phyloP scores from a whole-genome alignment of 2,329 filamentous ascomycete species.

The Ceratocystis alfenasii region DNA sequence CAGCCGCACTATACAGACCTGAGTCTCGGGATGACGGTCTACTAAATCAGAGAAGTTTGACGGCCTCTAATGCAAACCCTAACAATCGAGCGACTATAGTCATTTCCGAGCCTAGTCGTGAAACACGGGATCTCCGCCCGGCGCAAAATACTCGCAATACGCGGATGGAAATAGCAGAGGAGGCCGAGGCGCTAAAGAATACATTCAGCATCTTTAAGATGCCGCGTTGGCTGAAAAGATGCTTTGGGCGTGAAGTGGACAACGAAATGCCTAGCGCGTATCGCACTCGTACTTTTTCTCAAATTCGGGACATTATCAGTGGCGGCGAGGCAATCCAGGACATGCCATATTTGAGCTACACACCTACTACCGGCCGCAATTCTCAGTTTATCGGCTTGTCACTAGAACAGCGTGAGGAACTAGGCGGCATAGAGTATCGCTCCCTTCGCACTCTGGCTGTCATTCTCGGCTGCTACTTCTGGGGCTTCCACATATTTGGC shows the following conservation, averaged over 20 bases:
- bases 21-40: constrained; percentile 18
- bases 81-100: constrained; percentile 30
- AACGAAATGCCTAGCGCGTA: constrained; percentile 15
- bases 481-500: constrained; percentile 69
- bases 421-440: constrained; percentile 93
- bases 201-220: constrained; percentile 21
- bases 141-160: constrained; percentile 1
- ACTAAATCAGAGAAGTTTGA: neutral
- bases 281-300: constrained; percentile 15
- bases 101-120: constrained; percentile 49
- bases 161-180: constrained; percentile 30
- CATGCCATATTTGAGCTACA: constrained; percentile 87
- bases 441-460: constrained; percentile 74
- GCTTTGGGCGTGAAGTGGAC: constrained; percentile 12
- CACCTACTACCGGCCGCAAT: constrained; percentile 84
- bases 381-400: constrained; percentile 82
- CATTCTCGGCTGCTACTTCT: constrained; percentile 68
- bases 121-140: neutral
- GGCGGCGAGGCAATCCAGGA: constrained; percentile 28
- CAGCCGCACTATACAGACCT: neutral
- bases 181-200: constrained; percentile 30
- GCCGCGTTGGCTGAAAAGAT: constrained; percentile 19
- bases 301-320: constrained; percentile 18
- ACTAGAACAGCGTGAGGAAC: constrained; percentile 82
- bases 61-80: neutral